Conservation (phyloP, 2,329 filamentous ascomycete genomes). For the Microdochium trichocladiopsis region DNA sequence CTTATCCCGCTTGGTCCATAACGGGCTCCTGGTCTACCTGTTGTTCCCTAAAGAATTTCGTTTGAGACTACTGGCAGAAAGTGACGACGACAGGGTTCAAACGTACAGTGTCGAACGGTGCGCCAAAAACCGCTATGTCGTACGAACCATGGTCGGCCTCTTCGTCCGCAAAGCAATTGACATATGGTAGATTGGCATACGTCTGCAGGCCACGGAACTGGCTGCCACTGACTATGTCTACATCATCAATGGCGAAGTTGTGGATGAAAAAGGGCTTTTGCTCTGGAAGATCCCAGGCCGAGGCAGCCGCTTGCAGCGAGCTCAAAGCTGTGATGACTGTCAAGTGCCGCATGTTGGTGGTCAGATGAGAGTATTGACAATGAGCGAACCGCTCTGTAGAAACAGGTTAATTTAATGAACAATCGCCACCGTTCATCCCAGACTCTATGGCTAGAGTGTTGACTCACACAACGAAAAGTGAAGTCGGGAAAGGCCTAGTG, state of each 20-base stretch:
- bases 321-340: background rate
- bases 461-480: no score
- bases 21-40: slow-evolving; percentile 25
- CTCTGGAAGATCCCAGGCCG: background rate
- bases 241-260: slow-evolving; percentile 15
- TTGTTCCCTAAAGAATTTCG: slow-evolving; percentile 14
- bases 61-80: background rate
- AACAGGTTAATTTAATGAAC: no score
- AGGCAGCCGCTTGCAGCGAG: background rate
- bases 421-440: no score
- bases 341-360: background rate
- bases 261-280: slow-evolving; percentile 9
- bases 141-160: slow-evolving; percentile 35
- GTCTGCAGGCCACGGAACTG: slow-evolving; percentile 52
- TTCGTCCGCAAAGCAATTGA: slow-evolving; percentile 52
- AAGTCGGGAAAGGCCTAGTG: no score
- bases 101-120: slow-evolving; percentile 40
- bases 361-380: no score
- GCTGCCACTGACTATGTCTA: slow-evolving; percentile 32
- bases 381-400: no score
- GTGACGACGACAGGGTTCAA: background rate
- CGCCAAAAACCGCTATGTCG: slow-evolving; percentile 49
- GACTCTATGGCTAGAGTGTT: no score
- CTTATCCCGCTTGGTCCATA: slow-evolving; percentile 26
- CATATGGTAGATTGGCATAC: slow-evolving; percentile 54